Evolutionary conservation across 2,329 filamentous ascomycete species (phyloP).

Genomic region (Microdochium paspali): DNA sequence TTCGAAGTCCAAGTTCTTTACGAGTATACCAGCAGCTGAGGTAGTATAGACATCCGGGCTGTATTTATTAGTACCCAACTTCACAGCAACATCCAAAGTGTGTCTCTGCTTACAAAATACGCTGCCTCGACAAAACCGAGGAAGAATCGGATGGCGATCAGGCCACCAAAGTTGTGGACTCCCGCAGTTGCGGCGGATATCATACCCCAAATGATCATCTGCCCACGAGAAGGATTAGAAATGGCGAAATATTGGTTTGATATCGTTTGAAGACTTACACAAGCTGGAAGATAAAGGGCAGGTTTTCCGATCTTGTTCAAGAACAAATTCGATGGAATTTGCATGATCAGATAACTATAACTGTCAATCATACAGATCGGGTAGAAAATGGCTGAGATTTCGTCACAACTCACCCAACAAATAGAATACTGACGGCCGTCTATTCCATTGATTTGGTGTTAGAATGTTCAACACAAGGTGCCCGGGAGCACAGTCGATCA

Average conservation of each 20-base stretch:
- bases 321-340: slow-evolving; percentile 40
- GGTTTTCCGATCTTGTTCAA: slow-evolving; percentile 41
- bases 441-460: slow-evolving; percentile 5
- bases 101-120: slow-evolving; percentile 26
- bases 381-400: not conserved
- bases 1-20: slow-evolving; percentile 57
- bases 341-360: slow-evolving; percentile 36
- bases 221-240: not conserved
- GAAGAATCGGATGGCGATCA: slow-evolving; percentile 31
- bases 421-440: slow-evolving; percentile 40
- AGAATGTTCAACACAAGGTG: not conserved
- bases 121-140: slow-evolving; percentile 33
- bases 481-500: not conserved
- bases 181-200: slow-evolving; percentile 31
- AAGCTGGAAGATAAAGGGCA: slow-evolving; percentile 32
- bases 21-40: slow-evolving; percentile 60
- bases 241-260: too few relatives aligned
- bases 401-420: slow-evolving; percentile 29
- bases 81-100: not conserved
- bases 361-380: not conserved
- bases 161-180: slow-evolving; percentile 22
- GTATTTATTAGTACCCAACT: not conserved
- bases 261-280: slow-evolving; percentile 24
- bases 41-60: slow-evolving; percentile 54
- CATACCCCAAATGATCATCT: slow-evolving; percentile 39